phyloP scores from a whole-genome alignment of 495 filamentous ascomycete genomes.

The Penicillium crystallinum region DNA sequence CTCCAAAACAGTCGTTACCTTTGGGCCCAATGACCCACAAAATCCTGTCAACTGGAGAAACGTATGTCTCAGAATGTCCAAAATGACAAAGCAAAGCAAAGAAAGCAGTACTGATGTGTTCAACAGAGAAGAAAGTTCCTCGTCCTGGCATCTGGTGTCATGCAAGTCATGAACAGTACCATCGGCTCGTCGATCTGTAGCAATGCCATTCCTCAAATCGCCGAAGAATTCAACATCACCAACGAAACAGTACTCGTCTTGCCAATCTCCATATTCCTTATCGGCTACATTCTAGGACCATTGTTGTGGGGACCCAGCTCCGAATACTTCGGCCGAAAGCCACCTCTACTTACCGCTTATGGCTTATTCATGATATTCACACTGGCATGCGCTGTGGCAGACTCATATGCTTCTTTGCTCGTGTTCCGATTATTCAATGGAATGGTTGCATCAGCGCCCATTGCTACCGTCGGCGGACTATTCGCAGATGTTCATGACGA shows the following conservation, averaged over 20 bases:
- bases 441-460: slow-evolving; percentile 59
- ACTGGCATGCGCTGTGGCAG: slow-evolving; percentile 61
- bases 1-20: slow-evolving; percentile 33
- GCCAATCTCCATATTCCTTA: slow-evolving; percentile 67
- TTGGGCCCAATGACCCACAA: slow-evolving; percentile 55
- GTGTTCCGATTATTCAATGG: slow-evolving; percentile 64
- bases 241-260: slow-evolving; percentile 56
- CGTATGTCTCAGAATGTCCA: slow-evolving; percentile 5
- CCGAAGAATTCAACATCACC: slow-evolving; percentile 52
- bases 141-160: slow-evolving; percentile 52
- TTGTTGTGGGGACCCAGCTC: slow-evolving; percentile 62
- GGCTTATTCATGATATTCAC: slow-evolving; percentile 62
- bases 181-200: slow-evolving; percentile 64
- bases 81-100: neutral
- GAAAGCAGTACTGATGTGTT: slow-evolving; percentile 3
- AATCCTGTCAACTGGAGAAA: slow-evolving; percentile 60
- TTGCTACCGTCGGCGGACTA: slow-evolving; percentile 63
- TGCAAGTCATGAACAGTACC: slow-evolving; percentile 69
- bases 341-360: slow-evolving; percentile 55
- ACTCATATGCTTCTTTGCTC: slow-evolving; percentile 57
- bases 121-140: slow-evolving; percentile 49
- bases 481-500: slow-evolving; percentile 65
- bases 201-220: slow-evolving; percentile 55
- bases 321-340: slow-evolving; percentile 62
- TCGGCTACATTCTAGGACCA: slow-evolving; percentile 63